A percentile compares a stretch with the other conserved stretches of the same genome.
Conservation (phyloP, 2,329 filamentous ascomycete species). For the Ophiostoma sp. region DNA sequence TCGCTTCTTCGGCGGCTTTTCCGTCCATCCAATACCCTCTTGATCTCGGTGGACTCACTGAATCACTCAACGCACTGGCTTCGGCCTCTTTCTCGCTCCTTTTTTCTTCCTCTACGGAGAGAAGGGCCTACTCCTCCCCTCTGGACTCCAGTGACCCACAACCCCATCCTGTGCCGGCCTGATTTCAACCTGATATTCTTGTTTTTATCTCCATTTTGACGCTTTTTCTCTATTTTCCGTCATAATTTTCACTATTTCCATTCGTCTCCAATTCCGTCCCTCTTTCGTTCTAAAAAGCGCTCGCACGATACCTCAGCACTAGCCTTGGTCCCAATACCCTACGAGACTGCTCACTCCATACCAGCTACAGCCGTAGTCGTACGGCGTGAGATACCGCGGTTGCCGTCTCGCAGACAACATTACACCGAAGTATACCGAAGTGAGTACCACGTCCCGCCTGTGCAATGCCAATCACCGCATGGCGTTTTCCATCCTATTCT, state of each 20-base stretch:
- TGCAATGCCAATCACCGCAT: neutral
- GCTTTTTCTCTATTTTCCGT: neutral
- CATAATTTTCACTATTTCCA: conserved; percentile 2
- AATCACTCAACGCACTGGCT: neutral
- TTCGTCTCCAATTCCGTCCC: neutral
- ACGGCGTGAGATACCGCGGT: neutral
- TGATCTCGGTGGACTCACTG: conserved; percentile 10
- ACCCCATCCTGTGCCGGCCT: neutral
- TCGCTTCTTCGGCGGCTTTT: conserved; percentile 7
- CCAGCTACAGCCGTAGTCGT: neutral
- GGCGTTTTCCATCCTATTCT: neutral
- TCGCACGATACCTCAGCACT: neutral
- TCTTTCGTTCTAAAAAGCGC: no score
- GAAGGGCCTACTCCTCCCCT: conserved; percentile 15
- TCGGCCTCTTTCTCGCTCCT: conserved; percentile 17
- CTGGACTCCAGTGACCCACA: conserved; percentile 14
- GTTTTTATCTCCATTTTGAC: neutral
- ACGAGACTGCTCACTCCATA: conserved; percentile 1
- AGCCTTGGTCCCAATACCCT: neutral
- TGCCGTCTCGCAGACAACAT: neutral
- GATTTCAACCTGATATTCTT: conserved; percentile 8
- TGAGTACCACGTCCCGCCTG: neutral
- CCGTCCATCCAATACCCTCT: neutral
- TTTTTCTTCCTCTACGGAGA: conserved; percentile 12
- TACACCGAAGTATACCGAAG: conserved; percentile 4